These are phyloP conservation scores for Solanum appendiculatum DNA, from an alignment of 257 asterid genomes.

Conservation along the genomic window DNA sequence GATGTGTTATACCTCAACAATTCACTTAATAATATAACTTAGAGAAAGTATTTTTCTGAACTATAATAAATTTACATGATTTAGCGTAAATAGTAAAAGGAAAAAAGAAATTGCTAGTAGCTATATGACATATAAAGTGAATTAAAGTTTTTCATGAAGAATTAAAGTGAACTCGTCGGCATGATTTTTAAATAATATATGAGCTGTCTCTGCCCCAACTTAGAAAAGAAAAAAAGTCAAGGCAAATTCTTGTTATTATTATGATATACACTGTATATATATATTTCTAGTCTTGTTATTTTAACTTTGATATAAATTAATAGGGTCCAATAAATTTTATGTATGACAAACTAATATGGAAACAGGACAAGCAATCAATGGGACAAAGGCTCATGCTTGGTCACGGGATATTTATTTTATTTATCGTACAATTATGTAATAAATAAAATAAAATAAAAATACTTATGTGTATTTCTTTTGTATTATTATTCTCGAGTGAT, in stretches of 20 bases:
- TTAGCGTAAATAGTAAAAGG: no score
- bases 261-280: no score
- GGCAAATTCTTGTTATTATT: neutral
- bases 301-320: neutral
- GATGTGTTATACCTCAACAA: no score
- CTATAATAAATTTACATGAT: no score
- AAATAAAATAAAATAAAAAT: neutral
- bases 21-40: no score
- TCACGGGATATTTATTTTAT: neutral
- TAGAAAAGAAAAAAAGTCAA: neutral
- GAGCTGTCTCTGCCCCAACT: neutral
- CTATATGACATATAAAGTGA: neutral
- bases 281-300: neutral
- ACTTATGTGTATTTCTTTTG: neutral
- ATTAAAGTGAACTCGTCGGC: neutral
- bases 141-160: neutral
- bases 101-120: neutral
- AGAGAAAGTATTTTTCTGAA: no score
- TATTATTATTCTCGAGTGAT: neutral
- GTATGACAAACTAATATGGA: no score
- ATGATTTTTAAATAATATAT: neutral
- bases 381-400: neutral
- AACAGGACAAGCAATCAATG: neutral
- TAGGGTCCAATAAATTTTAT: no score
- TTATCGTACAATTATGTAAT: neutral